A percentile compares a stretch with the other conserved stretches of the same genome.
Conservation (phyloP, 169 alveolate species). For the Plasmodium vinckei region DNA sequence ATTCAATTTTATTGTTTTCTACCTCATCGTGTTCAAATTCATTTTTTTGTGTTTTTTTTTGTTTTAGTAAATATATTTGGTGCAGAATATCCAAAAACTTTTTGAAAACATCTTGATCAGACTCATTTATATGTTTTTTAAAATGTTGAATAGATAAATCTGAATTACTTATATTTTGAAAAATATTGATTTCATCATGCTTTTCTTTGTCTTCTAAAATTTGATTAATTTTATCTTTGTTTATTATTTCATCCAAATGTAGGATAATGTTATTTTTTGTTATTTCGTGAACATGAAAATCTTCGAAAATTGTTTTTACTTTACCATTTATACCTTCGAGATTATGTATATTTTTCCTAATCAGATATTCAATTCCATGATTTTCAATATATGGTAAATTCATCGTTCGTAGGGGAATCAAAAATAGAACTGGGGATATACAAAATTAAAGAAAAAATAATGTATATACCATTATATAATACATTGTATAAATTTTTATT, state of each 20-base stretch:
- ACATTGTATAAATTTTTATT: background rate
- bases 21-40: background rate
- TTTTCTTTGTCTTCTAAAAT: conserved; percentile 39
- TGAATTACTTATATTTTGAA: conserved; percentile 16
- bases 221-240: conserved; percentile 49
- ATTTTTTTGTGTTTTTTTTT: conserved; percentile 3
- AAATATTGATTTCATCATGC: conserved; percentile 30
- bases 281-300: conserved; percentile 82
- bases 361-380: conserved; percentile 62
- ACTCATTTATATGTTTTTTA: conserved; percentile 22
- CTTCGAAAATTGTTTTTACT: conserved; percentile 79
- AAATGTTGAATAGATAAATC: conserved; percentile 17
- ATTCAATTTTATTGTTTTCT: background rate
- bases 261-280: conserved; percentile 68
- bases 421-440: background rate
- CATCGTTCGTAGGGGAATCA: background rate
- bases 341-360: conserved; percentile 30
- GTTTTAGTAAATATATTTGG: conserved; percentile 46
- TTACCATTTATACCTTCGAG: conserved; percentile 72
- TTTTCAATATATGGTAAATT: background rate
- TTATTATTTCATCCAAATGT: conserved; percentile 52
- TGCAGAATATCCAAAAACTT: conserved; percentile 20
- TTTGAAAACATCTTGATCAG: conserved; percentile 10
- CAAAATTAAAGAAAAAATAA: background rate
- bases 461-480: background rate